Percentiles rank a stretch among this genome's conserved stretches.
Conservation (phyloP, 176 grass and related monocot genomes). For the Echinochloa phyllopogon region DNA sequence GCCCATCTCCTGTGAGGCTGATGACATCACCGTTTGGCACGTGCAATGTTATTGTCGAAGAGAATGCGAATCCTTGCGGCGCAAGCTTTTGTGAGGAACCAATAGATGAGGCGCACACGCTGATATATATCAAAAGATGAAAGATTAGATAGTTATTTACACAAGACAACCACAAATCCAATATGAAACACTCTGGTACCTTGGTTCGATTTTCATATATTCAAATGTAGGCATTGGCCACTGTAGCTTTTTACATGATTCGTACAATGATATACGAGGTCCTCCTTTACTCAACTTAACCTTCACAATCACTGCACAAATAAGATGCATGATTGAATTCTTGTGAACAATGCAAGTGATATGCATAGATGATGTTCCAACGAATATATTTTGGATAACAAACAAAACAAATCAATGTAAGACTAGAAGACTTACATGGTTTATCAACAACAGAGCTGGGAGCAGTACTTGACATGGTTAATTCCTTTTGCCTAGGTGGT, state of each 20-base stretch:
- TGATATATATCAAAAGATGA: slow-evolving; percentile 13
- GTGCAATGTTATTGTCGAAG: slow-evolving; percentile 66
- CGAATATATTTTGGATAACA: neutral
- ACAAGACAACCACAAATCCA: neutral
- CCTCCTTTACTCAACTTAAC: slow-evolving; percentile 86
- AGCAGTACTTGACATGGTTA: slow-evolving; percentile 5
- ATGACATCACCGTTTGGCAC: slow-evolving; percentile 62
- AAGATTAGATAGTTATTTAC: slow-evolving; percentile 19
- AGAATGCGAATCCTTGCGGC: slow-evolving; percentile 54
- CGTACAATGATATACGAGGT: slow-evolving; percentile 67
- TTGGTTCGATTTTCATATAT: slow-evolving; percentile 51
- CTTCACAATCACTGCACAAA: slow-evolving; percentile 59
- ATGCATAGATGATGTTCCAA: slow-evolving; percentile 3
- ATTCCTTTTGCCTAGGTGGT: slow-evolving; percentile 29
- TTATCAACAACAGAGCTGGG: slow-evolving; percentile 41
- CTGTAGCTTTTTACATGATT: slow-evolving; percentile 75
- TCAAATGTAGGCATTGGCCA: slow-evolving; percentile 84
- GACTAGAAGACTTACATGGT: slow-evolving; percentile 48
- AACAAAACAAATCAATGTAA: slow-evolving; percentile 25
- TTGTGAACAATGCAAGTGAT: slow-evolving; percentile 16
- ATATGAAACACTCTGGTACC: slow-evolving; percentile 49
- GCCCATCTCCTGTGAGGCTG: slow-evolving; percentile 57
- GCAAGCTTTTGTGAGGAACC: slow-evolving; percentile 34
- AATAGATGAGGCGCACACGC: slow-evolving; percentile 9
- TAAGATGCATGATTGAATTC: slow-evolving; percentile 38